A percentile compares a stretch with the other conserved stretches of the same genome.
These are phyloP conservation scores for Rhizoclosmatium sp. DNA, from an alignment of 192 early-diverging fungal species.

Conservation along the genomic window DNA sequence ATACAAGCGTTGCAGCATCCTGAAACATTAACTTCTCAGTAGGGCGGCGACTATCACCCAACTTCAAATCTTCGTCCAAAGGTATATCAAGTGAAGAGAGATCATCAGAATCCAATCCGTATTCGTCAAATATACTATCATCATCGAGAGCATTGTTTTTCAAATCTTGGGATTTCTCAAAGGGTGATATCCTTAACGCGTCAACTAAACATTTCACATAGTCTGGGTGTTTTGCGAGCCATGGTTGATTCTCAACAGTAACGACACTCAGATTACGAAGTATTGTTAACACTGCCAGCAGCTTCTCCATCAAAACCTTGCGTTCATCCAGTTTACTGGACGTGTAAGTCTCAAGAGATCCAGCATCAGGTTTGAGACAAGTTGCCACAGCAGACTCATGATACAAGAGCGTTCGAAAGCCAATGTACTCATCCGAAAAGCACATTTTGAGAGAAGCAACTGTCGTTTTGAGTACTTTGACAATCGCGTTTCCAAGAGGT, in stretches of 20 bases:
- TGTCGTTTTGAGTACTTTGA: neutral
- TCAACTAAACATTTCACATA: slow-evolving; percentile 2
- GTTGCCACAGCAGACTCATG: neutral
- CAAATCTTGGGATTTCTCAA: neutral
- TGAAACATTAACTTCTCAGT: neutral
- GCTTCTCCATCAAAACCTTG: slow-evolving; percentile 12
- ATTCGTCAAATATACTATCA: neutral
- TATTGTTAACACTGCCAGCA: slow-evolving; percentile 15
- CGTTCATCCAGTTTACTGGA: neutral
- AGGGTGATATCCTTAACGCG: slow-evolving; percentile 19
- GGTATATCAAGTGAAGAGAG: neutral
- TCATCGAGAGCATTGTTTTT: neutral
- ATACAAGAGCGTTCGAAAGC: neutral
- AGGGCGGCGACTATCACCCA: neutral
- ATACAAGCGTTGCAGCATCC: slow-evolving; percentile 6
- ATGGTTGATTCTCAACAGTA: slow-evolving; percentile 18
- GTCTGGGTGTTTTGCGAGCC: slow-evolving; percentile 9
- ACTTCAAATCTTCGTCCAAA: too few relatives aligned
- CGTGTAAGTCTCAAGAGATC: neutral
- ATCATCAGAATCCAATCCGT: neutral
- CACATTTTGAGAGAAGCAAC: neutral
- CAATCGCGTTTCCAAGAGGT: slow-evolving; percentile 10
- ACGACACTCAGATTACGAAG: slow-evolving; percentile 25
- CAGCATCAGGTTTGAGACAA: neutral
- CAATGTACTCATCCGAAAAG: slow-evolving; percentile 1